Base-by-base conservation (phyloP, 495 filamentous ascomycete species). In the Talaromyces borbonicus region DNA sequence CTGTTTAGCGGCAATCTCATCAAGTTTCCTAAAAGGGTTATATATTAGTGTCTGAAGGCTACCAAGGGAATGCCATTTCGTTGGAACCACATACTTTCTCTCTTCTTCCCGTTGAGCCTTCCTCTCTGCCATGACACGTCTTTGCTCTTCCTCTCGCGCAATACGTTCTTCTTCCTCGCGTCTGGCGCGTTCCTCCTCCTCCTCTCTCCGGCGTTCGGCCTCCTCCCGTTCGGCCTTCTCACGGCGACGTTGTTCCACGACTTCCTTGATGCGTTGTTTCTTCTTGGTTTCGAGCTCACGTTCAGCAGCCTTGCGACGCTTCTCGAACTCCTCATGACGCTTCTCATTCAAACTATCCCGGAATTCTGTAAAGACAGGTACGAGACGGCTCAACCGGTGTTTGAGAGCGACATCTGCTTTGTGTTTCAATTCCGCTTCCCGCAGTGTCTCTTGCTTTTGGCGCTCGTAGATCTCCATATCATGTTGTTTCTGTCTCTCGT, bases 321-420 rank as follows among this genome's bases (percentile, higher is more conserved):
- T 87, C 74, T 97, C 93, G 56, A 97, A 97, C 63, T 97, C 86
- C 53, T 95, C 85, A 56, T 87, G 85, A 52, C 92, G 84, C 58
- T 87, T 82, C 59, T 89, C 81, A 41, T 83, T 81, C 22, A 96
- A 73, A 25, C 83, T 77, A 48, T 82, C 71, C 52, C 82, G 75
- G 78, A 95, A 97, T 19, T 61, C 72, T 62, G 86, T 87, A 68
- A 95, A 98, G 25, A 68, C 60, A 5, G 78, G 77, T 46, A 97
- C 79, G 39, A 98, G 77, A 43, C 89, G 79, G 52, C 74, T 77
- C 19, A 98, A 76, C 58, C 92, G 84, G 65, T 90, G 83, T 76
- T 96, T 96, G 51, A 98, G 78, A 39, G 87, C 81, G 36, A 97
- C 79, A 47, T 89, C 88, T 59, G 89, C 86, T 62, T 80, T 83